phyloP scores from a whole-genome alignment of 345 rosid species.

The Sisymbrium irio region DNA sequence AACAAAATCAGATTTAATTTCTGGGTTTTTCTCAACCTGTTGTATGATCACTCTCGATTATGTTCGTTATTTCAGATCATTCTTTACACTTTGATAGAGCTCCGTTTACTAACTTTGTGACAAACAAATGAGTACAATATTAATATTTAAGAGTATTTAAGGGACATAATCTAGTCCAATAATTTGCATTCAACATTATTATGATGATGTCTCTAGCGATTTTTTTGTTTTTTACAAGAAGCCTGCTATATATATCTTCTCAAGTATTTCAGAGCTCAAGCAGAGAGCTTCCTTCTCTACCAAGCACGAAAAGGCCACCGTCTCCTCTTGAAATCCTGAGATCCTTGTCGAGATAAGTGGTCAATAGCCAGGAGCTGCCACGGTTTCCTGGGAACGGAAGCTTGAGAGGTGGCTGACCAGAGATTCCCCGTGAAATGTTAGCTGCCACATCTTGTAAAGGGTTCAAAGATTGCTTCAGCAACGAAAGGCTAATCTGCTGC shows the following conservation, averaged over 20 bases:
- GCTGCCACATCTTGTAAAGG: constrained; percentile 79
- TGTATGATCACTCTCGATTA: background rate
- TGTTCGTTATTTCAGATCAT: background rate
- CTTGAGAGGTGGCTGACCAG: constrained; percentile 82
- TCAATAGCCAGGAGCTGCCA: constrained; percentile 78
- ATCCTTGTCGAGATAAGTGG: constrained; percentile 84
- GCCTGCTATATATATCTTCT: constrained; percentile 36
- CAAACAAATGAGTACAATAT: background rate
- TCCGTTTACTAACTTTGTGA: background rate
- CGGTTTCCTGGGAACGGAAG: constrained; percentile 77
- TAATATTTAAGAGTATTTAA: background rate
- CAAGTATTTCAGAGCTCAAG: constrained; percentile 39
- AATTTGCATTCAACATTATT: constrained; percentile 21
- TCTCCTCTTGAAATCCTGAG: constrained; percentile 92
- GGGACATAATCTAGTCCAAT: background rate
- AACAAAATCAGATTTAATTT: background rate
- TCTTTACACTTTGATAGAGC: background rate
- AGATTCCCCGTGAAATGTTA: constrained; percentile 58
- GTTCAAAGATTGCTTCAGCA: constrained; percentile 67
- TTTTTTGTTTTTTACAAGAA: constrained; percentile 8
- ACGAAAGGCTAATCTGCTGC: constrained; percentile 63
- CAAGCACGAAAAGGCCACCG: constrained; percentile 94
- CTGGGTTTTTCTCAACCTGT: background rate
- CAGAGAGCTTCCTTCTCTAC: constrained; percentile 83
- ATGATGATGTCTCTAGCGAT: constrained; percentile 3